Conservation (phyloP, 805 yeast genomes). For the Yueomyces sinensis region DNA sequence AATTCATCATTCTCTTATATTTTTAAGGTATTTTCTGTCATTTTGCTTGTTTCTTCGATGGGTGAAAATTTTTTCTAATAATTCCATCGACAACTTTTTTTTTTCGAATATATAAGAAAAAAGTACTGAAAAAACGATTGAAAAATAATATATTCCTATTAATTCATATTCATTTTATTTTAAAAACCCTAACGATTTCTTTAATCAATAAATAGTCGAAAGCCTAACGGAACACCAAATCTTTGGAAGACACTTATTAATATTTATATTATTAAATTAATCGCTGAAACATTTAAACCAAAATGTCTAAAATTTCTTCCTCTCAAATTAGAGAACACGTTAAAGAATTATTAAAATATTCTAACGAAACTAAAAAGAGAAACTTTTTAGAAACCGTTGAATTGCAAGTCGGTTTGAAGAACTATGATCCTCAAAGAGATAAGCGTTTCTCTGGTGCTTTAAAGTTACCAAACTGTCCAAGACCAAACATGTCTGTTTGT, state of each 20-base stretch:
- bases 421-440: constrained; percentile 99
- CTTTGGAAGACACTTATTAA: constrained; percentile 56
- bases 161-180: not conserved
- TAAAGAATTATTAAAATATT: constrained; percentile 77
- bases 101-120: no score
- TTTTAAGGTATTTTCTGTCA: no score
- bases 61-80: no score
- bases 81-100: no score
- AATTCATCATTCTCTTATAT: no score
- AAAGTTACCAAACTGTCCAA: constrained; percentile 97
- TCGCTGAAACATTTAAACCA: no score
- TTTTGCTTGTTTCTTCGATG: no score
- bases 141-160: no score
- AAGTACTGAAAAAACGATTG: no score
- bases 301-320: constrained; percentile 81
- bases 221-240: constrained; percentile 40
- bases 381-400: constrained; percentile 99
- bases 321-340: constrained; percentile 96
- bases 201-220: constrained; percentile 31
- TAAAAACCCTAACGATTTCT: constrained; percentile 1
- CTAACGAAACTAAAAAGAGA: constrained; percentile 97
- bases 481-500: constrained; percentile 99
- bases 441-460: constrained; percentile 99
- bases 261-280: constrained; percentile 6
- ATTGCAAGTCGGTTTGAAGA: constrained; percentile 98